Percentiles rank a stretch among this genome's conserved stretches.
Evolutionary conservation across 2,329 filamentous ascomycete species (phyloP).

Genomic region (Tympanopsis confertula): DNA sequence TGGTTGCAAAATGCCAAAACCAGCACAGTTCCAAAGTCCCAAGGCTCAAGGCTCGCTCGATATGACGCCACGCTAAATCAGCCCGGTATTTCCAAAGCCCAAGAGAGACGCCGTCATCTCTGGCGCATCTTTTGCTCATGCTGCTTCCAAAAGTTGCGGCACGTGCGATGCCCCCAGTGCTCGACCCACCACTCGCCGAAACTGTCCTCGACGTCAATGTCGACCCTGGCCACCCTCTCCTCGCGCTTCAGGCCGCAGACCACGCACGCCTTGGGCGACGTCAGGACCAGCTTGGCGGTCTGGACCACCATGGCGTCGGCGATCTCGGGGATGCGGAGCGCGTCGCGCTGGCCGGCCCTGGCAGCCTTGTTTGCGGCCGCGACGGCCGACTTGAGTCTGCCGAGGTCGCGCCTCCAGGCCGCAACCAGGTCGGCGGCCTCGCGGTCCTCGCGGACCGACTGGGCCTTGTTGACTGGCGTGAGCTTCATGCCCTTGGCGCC

Average conservation of each 20-base stretch:
- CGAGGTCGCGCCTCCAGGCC: slow-evolving; percentile 66
- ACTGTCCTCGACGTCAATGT: slow-evolving; percentile 70
- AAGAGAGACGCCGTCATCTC: slow-evolving; percentile 37
- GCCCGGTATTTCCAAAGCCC: too few relatives aligned
- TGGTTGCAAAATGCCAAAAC: too few relatives aligned
- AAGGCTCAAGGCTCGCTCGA: too few relatives aligned
- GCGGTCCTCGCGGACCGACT: slow-evolving; percentile 72
- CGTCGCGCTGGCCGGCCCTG: slow-evolving; percentile 11
- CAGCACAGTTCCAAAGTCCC: too few relatives aligned
- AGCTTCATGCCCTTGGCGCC: slow-evolving; percentile 85
- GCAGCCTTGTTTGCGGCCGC: slow-evolving; percentile 45
- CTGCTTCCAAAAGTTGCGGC: slow-evolving; percentile 74
- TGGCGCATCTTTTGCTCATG: slow-evolving; percentile 62
- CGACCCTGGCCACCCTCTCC: slow-evolving; percentile 67
- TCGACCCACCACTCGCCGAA: slow-evolving; percentile 97
- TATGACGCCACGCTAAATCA: too few relatives aligned
- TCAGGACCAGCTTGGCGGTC: slow-evolving; percentile 61
- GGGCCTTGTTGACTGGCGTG: slow-evolving; percentile 70
- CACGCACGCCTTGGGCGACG: slow-evolving; percentile 65
- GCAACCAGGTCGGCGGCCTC: slow-evolving; percentile 69
- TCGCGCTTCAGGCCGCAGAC: slow-evolving; percentile 82
- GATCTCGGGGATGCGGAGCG: slow-evolving; percentile 56
- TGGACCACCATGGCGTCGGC: slow-evolving; percentile 57
- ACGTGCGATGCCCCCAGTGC: slow-evolving; percentile 71
- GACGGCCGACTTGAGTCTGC: slow-evolving; percentile 63